Percentiles rank a stretch among this genome's conserved stretches.
Evolutionary conservation across 768 basidiomycete genomes (phyloP).

Genomic region (Termitomyces eurrhizus): DNA sequence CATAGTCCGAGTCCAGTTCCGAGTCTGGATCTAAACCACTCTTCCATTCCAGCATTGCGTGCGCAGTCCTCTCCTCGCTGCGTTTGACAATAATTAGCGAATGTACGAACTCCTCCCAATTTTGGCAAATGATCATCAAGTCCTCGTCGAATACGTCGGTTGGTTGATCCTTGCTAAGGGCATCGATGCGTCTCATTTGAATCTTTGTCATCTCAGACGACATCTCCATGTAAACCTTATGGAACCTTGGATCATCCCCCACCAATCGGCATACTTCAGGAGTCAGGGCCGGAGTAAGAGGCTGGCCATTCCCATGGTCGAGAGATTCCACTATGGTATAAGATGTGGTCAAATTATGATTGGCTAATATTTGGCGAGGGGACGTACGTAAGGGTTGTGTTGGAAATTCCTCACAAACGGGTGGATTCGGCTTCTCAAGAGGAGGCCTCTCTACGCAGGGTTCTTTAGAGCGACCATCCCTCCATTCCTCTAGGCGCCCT

Average conservation of each 20-base stretch:
- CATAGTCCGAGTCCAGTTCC: background rate
- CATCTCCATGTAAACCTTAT: constrained; percentile 1
- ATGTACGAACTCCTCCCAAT: constrained; percentile 7
- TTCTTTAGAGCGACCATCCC: background rate
- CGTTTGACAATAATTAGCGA: constrained; percentile 1
- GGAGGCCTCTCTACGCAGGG: background rate
- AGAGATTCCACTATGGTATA: background rate
- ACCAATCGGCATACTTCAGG: constrained; percentile 8
- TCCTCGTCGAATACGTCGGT: background rate
- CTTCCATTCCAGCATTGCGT: background rate
- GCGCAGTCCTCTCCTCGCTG: constrained; percentile 1
- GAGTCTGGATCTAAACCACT: background rate
- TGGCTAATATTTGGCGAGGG: background rate
- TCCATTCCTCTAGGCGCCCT: background rate
- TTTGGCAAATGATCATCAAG: background rate
- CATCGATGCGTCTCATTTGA: constrained; percentile 6
- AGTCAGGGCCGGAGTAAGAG: background rate
- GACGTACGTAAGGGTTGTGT: background rate
- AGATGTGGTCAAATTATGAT: background rate
- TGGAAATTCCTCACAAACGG: background rate
- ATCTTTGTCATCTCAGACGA: background rate
- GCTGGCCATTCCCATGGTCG: background rate
- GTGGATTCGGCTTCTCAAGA: background rate
- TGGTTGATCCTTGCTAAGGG: background rate
- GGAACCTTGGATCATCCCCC: constrained; percentile 1